Evolutionary conservation across 768 basidiomycete species (phyloP), one percentile per base, ranked within the genome.

Genomic region (Ramaria sp.): DNA sequence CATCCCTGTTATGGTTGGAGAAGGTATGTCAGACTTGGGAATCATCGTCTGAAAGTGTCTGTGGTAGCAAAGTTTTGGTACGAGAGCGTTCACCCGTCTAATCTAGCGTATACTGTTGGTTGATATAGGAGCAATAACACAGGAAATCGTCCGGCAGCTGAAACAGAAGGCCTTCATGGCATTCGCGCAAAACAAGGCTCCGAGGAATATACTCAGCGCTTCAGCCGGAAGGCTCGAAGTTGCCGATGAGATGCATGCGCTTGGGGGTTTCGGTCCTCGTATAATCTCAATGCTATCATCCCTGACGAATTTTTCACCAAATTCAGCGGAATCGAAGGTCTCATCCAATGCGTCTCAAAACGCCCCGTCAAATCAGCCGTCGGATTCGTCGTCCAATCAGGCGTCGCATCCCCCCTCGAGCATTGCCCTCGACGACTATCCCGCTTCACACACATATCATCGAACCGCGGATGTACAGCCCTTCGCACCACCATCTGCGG

Each of bases 1-100:
- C 83, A 12, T 87, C 88, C 0, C 63, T 89, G 56, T 61, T 78
- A 12, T 84, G 88, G 63, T 67, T 89, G 5, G 75, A 77, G 38
- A 67, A 69, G 37, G 85, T 83, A 0, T 76, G 76, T 55, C 77
- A 81, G 49, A 68, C 88, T 47, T 89, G 85, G 61, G 75, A 81
- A 60, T 67, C 67, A 22, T 84, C 82, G n/a, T 74, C 82, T 9
- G 52, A 54, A 16, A 45, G 12, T 41, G 51, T 47, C 18, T 47
- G 42, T 47, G 30, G 42, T n/a, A 20, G 9, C 8, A 54, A 36
- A 13, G 8, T 54, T 30, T 16, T 30, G 42, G 42, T 54, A 30
- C 13, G 24, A 16, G 36, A 8, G 16, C 16, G 7, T 37, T 8
- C 8, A 37, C 36, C 16, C 8, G 16, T 8, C 36, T 37, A 16